These are phyloP conservation scores for Ulvella scutata DNA, from an alignment of 139 green algal species.

Conservation along the genomic window DNA sequence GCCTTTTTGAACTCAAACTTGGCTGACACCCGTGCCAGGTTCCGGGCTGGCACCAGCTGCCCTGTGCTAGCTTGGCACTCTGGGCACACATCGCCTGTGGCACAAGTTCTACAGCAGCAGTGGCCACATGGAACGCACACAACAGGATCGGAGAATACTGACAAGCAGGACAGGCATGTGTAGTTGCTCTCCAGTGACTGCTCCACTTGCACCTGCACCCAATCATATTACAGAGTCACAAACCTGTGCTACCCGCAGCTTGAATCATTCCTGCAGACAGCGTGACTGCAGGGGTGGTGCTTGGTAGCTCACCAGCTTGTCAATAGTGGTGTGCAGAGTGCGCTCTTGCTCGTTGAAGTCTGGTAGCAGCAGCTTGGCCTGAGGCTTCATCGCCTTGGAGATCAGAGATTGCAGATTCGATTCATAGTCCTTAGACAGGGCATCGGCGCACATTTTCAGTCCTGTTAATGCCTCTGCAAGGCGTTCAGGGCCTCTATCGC, in stretches of 20 bases:
- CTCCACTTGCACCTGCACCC: constrained; percentile 7
- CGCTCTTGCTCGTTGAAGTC: neutral
- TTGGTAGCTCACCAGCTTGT: neutral
- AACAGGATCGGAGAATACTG: constrained; percentile 11
- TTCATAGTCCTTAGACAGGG: neutral
- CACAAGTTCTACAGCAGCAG: constrained; percentile 11
- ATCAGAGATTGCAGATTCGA: too few species aligned
- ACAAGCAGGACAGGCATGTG: constrained; percentile 13
- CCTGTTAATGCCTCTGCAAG: neutral
- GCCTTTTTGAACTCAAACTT: constrained; percentile 13
- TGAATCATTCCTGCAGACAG: neutral
- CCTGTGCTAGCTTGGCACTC: neutral
- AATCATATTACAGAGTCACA: neutral
- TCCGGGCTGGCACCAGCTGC: neutral
- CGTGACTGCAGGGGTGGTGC: neutral
- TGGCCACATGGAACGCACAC: constrained; percentile 10
- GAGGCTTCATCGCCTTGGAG: too few species aligned
- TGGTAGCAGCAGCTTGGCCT: neutral
- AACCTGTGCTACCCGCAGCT: neutral
- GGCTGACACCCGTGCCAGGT: constrained; percentile 5
- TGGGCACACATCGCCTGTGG: neutral
- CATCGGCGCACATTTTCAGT: neutral
- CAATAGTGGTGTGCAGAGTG: neutral
- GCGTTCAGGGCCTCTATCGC: neutral
- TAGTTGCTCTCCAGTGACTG: constrained; percentile 16